These are phyloP conservation scores for Leptographium lundbergii DNA, from an alignment of 2,329 filamentous ascomycete genomes.

Conservation along the genomic window DNA sequence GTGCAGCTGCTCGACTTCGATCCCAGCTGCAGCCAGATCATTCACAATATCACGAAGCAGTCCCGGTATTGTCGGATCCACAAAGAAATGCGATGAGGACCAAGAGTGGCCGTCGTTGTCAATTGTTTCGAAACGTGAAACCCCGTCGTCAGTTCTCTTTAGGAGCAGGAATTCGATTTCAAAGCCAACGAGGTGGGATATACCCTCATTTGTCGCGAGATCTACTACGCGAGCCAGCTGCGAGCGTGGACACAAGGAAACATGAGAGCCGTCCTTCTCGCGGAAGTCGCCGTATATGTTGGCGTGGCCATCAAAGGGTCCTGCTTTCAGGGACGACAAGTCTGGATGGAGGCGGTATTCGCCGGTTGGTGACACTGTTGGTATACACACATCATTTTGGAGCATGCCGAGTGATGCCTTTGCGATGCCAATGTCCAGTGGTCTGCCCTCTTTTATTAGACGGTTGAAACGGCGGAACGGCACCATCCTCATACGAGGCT, in stretches of 20 bases:
- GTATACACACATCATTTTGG: slow-evolving; percentile 49
- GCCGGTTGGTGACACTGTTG: slow-evolving; percentile 43
- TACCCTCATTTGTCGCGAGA: slow-evolving; percentile 34
- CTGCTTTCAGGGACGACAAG: slow-evolving; percentile 44
- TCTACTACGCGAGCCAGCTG: slow-evolving; percentile 43
- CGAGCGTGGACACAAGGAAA: slow-evolving; percentile 51
- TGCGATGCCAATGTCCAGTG: slow-evolving; percentile 45
- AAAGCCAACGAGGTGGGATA: slow-evolving; percentile 59
- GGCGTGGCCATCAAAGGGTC: slow-evolving; percentile 46
- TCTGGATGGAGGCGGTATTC: slow-evolving; percentile 57
- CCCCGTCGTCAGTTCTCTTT: slow-evolving; percentile 22
- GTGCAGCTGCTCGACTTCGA: slow-evolving; percentile 61
- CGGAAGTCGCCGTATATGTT: slow-evolving; percentile 57
- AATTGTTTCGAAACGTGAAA: slow-evolving; percentile 20
- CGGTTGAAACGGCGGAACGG: slow-evolving; percentile 45
- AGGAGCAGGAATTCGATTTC: slow-evolving; percentile 73
- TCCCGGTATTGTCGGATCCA: slow-evolving; percentile 40
- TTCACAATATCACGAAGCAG: slow-evolving; percentile 55
- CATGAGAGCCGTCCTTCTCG: slow-evolving; percentile 36
- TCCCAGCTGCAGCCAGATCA: slow-evolving; percentile 45
- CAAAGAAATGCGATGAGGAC: slow-evolving; percentile 52
- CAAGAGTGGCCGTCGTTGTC: slow-evolving; percentile 56
- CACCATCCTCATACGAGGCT: slow-evolving; percentile 51
- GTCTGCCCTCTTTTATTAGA: slow-evolving; percentile 30
- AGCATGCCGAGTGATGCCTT: slow-evolving; percentile 52